phyloP scores from a whole-genome alignment of 2,329 filamentous ascomycete genomes.

The Cladosporium sp. region DNA sequence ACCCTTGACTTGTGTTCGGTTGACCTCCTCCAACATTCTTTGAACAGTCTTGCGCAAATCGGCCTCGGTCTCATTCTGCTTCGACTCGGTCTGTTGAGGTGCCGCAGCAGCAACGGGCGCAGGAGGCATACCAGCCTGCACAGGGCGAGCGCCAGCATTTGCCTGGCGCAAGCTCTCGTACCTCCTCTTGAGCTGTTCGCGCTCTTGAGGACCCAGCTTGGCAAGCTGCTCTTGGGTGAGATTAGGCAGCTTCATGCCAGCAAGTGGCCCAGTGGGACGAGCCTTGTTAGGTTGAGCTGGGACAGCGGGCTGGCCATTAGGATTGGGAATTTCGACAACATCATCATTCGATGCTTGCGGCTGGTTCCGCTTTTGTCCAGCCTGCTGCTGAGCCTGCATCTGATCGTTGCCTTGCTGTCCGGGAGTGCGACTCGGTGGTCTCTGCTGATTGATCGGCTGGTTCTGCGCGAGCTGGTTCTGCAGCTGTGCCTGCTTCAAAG shows the following conservation, averaged over 20 bases:
- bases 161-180: constrained; percentile 8
- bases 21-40: constrained; percentile 21
- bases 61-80: constrained; percentile 25
- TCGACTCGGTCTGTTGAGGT: constrained; percentile 39
- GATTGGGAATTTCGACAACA: constrained; percentile 35
- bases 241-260: constrained; percentile 13
- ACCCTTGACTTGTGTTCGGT: constrained; percentile 23
- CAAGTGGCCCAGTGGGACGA: not conserved
- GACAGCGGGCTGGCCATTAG: constrained; percentile 18
- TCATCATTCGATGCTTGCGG: constrained; percentile 34
- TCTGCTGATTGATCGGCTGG: not conserved
- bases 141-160: constrained; percentile 5
- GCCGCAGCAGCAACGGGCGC: not conserved
- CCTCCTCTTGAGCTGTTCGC: constrained; percentile 13
- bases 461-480: constrained; percentile 11
- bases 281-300: not conserved
- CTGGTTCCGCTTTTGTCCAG: constrained; percentile 12
- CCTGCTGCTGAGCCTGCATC: constrained; percentile 11
- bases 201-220: constrained; percentile 20
- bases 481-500: constrained; percentile 15
- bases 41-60: not conserved
- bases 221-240: constrained; percentile 20
- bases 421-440: not conserved
- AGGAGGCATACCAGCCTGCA: not conserved
- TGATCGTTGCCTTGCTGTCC: not conserved